These are phyloP conservation scores for Yamadazyma sp. DNA, from an alignment of 1,139 yeast genomes.

Conservation along the genomic window DNA sequence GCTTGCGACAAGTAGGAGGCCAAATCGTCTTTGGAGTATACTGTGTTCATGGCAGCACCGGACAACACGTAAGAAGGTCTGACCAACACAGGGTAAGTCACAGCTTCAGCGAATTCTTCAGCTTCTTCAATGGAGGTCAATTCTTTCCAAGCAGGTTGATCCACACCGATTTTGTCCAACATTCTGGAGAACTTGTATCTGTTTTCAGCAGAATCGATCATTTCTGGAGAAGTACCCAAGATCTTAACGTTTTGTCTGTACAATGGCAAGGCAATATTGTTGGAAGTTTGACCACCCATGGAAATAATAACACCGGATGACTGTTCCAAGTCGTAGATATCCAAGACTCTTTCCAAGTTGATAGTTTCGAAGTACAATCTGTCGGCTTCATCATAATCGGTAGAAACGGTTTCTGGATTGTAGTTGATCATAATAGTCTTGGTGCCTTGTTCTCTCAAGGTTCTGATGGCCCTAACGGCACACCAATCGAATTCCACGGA, in stretches of 20 bases:
- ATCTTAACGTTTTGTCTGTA: slow-evolving; percentile 95
- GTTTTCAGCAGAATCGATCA: slow-evolving; percentile 98
- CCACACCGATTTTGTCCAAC: slow-evolving; percentile 95
- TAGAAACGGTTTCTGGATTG: slow-evolving; percentile 97
- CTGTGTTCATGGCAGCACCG: slow-evolving; percentile 99
- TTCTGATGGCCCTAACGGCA: slow-evolving; percentile 93
- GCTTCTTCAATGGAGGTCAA: slow-evolving; percentile 93
- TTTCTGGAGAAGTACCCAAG: slow-evolving; percentile 95
- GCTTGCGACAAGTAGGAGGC: slow-evolving; percentile 90
- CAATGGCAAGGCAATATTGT: slow-evolving; percentile 90
- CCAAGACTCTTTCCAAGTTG: slow-evolving; percentile 91
- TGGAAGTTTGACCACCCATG: slow-evolving; percentile 99
- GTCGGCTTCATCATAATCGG: slow-evolving; percentile 98
- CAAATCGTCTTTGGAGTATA: slow-evolving; percentile 85
- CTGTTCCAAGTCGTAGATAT: slow-evolving; percentile 90
- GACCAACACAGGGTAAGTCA: slow-evolving; percentile 91
- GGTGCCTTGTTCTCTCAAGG: slow-evolving; percentile 80
- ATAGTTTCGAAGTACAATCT: slow-evolving; percentile 95
- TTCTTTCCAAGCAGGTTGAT: slow-evolving; percentile 99
- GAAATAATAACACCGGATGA: slow-evolving; percentile 93
- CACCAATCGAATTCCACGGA: slow-evolving; percentile 97
- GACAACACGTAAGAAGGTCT: slow-evolving; percentile 97
- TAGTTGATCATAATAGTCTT: slow-evolving; percentile 97
- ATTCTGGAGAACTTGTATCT: slow-evolving; percentile 97
- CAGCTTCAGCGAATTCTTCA: slow-evolving; percentile 86